Evolutionary conservation across 1,284 basidiomycete species (phyloP).

Genomic region (Schizophyllum amplum): DNA sequence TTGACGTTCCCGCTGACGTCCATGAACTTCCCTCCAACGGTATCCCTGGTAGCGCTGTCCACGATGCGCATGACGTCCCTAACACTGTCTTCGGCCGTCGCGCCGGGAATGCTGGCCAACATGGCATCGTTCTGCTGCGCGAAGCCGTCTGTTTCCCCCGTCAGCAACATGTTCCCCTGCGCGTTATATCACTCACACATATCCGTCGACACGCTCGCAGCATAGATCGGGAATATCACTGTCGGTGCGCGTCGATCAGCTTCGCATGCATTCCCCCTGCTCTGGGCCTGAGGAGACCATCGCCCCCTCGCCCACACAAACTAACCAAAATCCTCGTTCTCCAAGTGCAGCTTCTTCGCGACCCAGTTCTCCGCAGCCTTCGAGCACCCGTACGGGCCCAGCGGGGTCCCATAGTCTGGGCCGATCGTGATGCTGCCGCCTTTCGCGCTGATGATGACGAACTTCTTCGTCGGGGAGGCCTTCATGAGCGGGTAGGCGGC

Average conservation of each 20-base stretch:
- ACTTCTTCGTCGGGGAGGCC: neutral
- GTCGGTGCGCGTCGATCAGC: too few species aligned
- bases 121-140: neutral
- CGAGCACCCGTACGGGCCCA: neutral
- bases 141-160: neutral
- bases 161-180: too few species aligned
- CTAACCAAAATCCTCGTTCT: neutral
- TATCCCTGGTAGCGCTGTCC: neutral
- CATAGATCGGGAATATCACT: neutral
- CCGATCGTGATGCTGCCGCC: neutral
- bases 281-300: too few species aligned
- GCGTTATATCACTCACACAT: neutral
- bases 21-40: neutral
- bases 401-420: neutral
- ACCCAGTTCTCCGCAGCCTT: neutral
- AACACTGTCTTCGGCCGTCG: neutral
- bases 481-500: slow-evolving; percentile 3
- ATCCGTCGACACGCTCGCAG: neutral
- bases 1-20: neutral
- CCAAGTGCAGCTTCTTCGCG: neutral
- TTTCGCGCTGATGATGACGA: neutral
- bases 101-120: neutral
- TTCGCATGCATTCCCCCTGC: too few species aligned
- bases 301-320: too few species aligned
- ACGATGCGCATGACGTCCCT: neutral